Conservation (phyloP, 306 rosid species). For the Quercus variabilis region DNA sequence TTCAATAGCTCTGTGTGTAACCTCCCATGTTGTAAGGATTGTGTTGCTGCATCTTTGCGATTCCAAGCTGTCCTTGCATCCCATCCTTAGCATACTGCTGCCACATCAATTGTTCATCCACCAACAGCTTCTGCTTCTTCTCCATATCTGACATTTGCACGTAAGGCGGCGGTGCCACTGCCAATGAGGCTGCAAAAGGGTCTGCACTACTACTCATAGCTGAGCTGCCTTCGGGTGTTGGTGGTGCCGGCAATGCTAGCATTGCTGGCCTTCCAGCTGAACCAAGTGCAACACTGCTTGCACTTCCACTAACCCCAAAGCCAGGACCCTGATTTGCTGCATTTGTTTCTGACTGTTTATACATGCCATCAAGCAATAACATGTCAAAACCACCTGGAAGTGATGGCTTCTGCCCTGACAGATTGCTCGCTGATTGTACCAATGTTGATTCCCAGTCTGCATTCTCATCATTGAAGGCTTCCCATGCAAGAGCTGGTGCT, state of each 20-base stretch:
- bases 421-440: conserved; percentile 59
- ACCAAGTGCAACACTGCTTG: conserved; percentile 81
- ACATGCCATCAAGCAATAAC: conserved; percentile 78
- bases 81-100: conserved; percentile 77
- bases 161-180: conserved; percentile 73
- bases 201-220: conserved; percentile 21
- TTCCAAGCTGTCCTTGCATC: conserved; percentile 53
- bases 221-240: conserved; percentile 9
- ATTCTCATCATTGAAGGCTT: conserved; percentile 53
- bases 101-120: conserved; percentile 85
- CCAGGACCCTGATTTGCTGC: conserved; percentile 45
- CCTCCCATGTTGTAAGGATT: conserved; percentile 47
- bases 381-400: conserved; percentile 78
- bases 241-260: conserved; percentile 84
- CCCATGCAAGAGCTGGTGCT: conserved; percentile 60
- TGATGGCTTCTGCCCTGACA: conserved; percentile 40
- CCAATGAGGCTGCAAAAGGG: conserved; percentile 80
- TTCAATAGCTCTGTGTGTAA: conserved; percentile 48
- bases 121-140: conserved; percentile 71
- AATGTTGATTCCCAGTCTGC: conserved; percentile 84
- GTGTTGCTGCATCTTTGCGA: conserved; percentile 36
- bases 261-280: conserved; percentile 69
- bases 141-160: conserved; percentile 98
- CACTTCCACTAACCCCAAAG: conserved; percentile 66
- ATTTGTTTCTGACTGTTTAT: conserved; percentile 39